Conservation (phyloP, 441 rosid genomes). For the Lepidium campestre region DNA sequence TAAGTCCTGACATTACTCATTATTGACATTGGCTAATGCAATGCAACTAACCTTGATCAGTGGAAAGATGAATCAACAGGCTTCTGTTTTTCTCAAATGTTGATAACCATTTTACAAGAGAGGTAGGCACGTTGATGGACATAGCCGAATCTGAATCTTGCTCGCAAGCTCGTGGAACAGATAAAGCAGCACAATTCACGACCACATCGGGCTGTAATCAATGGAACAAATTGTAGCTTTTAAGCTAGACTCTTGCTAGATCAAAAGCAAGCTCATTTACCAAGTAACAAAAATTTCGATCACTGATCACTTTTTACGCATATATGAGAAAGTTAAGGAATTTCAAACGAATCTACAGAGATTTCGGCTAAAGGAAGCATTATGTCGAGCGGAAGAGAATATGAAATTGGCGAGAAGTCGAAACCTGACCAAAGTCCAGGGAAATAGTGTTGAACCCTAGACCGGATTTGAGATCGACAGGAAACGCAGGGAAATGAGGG, state of each 20-base stretch:
- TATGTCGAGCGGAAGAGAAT: not conserved
- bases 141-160: slow-evolving; percentile 59
- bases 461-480: slow-evolving; percentile 58
- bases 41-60: slow-evolving; percentile 66
- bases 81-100: slow-evolving; percentile 33
- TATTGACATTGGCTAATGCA: not conserved
- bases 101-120: slow-evolving; percentile 63
- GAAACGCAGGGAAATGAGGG: slow-evolving; percentile 45
- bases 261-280: not conserved
- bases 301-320: no score
- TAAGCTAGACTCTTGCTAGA: not conserved
- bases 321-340: no score
- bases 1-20: not conserved
- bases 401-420: not conserved
- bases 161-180: slow-evolving; percentile 79
- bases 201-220: slow-evolving; percentile 67
- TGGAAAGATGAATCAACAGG: slow-evolving; percentile 73
- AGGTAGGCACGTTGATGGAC: slow-evolving; percentile 66
- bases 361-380: not conserved
- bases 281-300: not conserved
- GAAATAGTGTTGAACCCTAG: slow-evolving; percentile 48
- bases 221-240: not conserved
- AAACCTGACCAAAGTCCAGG: slow-evolving; percentile 58
- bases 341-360: not conserved
- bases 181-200: slow-evolving; percentile 82